Evolutionary conservation across 2,329 filamentous ascomycete genomes (phyloP).

Genomic region (Dactylellina haptotyla): DNA sequence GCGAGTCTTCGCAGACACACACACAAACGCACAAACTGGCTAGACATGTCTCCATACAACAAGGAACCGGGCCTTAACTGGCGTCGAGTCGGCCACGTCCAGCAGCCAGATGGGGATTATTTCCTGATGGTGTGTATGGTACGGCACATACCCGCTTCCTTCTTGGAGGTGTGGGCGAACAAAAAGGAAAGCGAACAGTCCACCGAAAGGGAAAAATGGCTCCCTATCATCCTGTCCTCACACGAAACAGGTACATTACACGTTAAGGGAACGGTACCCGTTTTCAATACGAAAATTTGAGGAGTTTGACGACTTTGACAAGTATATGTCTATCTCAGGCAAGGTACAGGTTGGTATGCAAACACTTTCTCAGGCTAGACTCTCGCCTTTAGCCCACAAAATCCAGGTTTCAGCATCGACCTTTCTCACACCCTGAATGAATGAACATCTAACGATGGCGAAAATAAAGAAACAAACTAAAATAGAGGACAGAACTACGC

Average conservation of each 20-base stretch:
- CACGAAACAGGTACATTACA: constrained; percentile 53
- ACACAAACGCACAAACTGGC: constrained; percentile 9
- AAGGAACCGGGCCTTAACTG: constrained; percentile 50
- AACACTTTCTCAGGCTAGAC: constrained; percentile 20
- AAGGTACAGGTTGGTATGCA: constrained; percentile 41
- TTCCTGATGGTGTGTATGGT: constrained; percentile 34
- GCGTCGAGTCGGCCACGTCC: constrained; percentile 47
- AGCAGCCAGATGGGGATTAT: constrained; percentile 44
- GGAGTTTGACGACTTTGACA: constrained; percentile 42
- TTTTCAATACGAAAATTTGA: constrained; percentile 29
- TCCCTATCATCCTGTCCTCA: constrained; percentile 32
- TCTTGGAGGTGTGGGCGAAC: constrained; percentile 17
- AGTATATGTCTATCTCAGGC: constrained; percentile 25
- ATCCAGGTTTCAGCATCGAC: constrained; percentile 7
- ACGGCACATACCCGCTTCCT: constrained; percentile 52
- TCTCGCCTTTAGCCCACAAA: constrained; percentile 10
- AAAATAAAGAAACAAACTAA: not conserved
- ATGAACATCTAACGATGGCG: not conserved
- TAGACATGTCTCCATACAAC: constrained; percentile 49
- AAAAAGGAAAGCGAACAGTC: constrained; percentile 46
- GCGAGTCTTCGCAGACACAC: constrained; percentile 17
- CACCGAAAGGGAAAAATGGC: constrained; percentile 14
- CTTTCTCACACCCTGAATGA: not conserved
- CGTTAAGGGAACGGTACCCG: constrained; percentile 47
- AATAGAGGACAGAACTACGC: not conserved